Conservation (phyloP, 306 rosid species). For the Cicer arietinum region DNA sequence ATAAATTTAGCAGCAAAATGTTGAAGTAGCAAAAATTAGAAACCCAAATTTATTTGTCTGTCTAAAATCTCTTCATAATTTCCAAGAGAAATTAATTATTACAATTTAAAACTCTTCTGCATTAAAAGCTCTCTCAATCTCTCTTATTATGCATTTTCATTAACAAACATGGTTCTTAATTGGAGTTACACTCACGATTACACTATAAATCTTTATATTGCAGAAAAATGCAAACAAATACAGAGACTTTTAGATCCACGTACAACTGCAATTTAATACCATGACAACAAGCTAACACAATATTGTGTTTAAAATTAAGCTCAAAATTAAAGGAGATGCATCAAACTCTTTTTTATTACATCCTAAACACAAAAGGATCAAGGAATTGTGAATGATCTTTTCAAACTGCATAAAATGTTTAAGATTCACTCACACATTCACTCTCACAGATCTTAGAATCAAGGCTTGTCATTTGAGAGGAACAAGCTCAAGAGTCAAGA, state of each 20-base stretch:
- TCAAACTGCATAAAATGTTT: constrained; percentile 11
- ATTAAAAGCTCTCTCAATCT: not conserved
- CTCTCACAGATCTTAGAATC: not conserved
- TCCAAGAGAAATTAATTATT: too few species aligned
- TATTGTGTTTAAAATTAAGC: not conserved
- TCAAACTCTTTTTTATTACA: constrained; percentile 3
- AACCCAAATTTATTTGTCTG: too few species aligned
- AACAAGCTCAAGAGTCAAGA: not conserved
- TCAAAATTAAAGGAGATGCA: constrained; percentile 4
- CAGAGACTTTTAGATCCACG: too few species aligned
- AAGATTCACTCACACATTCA: constrained; percentile 5
- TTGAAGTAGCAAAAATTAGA: too few species aligned
- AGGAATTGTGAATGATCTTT: constrained; percentile 4
- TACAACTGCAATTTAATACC: too few species aligned
- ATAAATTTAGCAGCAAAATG: too few species aligned
- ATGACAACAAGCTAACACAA: not conserved
- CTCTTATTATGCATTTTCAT: constrained; percentile 8
- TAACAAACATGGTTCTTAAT: too few species aligned
- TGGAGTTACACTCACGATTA: too few species aligned
- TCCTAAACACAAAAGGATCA: not conserved
- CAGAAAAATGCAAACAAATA: too few species aligned
- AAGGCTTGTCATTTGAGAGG: not conserved
- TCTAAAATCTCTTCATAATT: too few species aligned
- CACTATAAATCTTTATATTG: too few species aligned
- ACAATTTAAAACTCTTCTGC: not conserved